These are phyloP conservation scores for Copromyces sp. DNA, from an alignment of 495 filamentous ascomycete genomes.

Conservation along the genomic window DNA sequence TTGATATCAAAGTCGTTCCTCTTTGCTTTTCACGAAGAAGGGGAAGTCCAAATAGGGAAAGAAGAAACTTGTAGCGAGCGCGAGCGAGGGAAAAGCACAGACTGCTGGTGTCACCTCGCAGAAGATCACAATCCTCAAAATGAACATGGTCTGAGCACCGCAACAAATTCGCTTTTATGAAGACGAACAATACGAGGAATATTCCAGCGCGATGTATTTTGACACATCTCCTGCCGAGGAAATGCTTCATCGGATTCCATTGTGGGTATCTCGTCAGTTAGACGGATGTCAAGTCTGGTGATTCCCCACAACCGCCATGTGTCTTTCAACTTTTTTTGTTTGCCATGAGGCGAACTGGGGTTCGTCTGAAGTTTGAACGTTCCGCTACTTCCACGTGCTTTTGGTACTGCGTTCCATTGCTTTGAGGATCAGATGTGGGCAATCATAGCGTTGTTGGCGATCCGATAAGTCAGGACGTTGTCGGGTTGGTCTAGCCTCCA, in stretches of 20 bases:
- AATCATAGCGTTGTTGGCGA: neutral
- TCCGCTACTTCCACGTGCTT: neutral
- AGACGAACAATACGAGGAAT: neutral
- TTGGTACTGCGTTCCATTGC: neutral
- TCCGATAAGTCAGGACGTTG: neutral
- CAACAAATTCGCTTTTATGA: neutral
- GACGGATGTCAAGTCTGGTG: neutral
- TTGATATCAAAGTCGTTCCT: neutral
- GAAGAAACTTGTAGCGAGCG: neutral
- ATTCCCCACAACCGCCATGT: neutral
- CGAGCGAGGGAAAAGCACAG: neutral
- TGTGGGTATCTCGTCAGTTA: neutral
- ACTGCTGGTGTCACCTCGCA: neutral
- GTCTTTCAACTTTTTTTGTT: neutral
- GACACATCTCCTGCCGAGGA: neutral
- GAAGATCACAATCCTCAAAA: neutral
- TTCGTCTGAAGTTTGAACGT: neutral
- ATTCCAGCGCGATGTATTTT: neutral
- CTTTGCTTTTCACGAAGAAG: neutral
- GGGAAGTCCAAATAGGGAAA: neutral
- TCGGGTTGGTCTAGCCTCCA: neutral
- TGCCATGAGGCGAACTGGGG: neutral
- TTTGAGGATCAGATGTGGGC: neutral
- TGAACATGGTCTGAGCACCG: neutral
- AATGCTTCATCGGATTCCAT: neutral